phyloP scores from a whole-genome alignment of 345 rosid genomes.

The Rhodomyrtus tomentosa region DNA sequence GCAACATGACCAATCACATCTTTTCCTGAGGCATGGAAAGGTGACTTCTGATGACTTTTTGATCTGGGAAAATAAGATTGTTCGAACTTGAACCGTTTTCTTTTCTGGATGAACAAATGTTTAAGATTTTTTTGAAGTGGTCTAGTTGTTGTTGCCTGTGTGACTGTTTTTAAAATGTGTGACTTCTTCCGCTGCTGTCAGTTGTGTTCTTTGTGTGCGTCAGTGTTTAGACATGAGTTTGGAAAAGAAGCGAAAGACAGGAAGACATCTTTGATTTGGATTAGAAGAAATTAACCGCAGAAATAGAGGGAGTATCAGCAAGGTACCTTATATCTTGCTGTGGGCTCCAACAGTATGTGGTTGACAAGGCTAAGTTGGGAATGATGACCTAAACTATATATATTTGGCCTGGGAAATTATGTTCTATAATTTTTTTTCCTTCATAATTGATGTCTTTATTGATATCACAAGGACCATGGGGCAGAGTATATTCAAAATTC shows the following conservation, averaged over 20 bases:
- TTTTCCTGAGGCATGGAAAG: slow-evolving; percentile 90
- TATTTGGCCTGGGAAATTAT: not conserved
- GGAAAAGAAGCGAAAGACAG: not conserved
- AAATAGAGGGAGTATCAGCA: not conserved
- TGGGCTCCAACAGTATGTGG: not conserved
- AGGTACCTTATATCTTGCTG: not conserved
- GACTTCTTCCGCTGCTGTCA: not conserved
- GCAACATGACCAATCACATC: slow-evolving; percentile 84
- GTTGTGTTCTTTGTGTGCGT: not conserved
- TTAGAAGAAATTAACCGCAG: not conserved
- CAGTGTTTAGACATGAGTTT: not conserved
- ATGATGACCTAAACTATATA: not conserved
- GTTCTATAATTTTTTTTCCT: not conserved
- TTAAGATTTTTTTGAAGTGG: not conserved
- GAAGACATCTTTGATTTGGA: not conserved
- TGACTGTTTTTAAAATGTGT: not conserved
- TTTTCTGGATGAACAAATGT: not conserved
- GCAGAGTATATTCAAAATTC: not conserved
- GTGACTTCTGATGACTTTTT: slow-evolving; percentile 23
- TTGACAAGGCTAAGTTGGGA: not conserved
- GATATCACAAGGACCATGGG: not conserved
- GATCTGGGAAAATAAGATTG: not conserved
- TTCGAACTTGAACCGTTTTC: not conserved
- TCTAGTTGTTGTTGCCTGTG: not conserved
- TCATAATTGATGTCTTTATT: not conserved